These are phyloP conservation scores for Kluyveromyces wickerhamii DNA, from an alignment of 805 yeast genomes.

Conservation along the genomic window DNA sequence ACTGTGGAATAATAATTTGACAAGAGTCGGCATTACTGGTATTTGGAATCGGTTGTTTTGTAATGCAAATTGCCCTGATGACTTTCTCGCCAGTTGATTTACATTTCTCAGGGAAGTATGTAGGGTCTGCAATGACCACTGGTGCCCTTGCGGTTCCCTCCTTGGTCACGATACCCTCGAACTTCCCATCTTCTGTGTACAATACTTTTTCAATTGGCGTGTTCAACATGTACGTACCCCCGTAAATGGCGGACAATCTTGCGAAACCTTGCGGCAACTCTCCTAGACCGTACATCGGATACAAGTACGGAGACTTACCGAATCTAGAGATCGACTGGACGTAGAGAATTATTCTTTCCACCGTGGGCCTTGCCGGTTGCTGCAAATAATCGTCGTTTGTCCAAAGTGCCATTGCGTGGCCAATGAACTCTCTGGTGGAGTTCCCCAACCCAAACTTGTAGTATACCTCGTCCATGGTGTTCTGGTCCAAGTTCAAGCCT, in stretches of 20 bases:
- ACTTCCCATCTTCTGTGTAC: constrained; percentile 63
- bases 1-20: constrained; percentile 94
- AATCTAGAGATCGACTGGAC: constrained; percentile 87
- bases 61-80: constrained; percentile 57
- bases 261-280: constrained; percentile 99
- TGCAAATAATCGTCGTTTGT: constrained; percentile 82
- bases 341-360: constrained; percentile 77
- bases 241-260: constrained; percentile 90
- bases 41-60: constrained; percentile 82
- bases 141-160: constrained; percentile 91
- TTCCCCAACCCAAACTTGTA: constrained; percentile 82
- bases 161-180: constrained; percentile 81
- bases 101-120: constrained; percentile 72
- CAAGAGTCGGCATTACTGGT: constrained; percentile 79
- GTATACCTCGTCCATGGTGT: constrained; percentile 88
- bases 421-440: constrained; percentile 93
- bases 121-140: constrained; percentile 92
- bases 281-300: constrained; percentile 94
- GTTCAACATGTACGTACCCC: constrained; percentile 97
- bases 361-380: constrained; percentile 87
- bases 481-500: constrained; percentile 75
- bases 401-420: constrained; percentile 98
- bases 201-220: constrained; percentile 89
- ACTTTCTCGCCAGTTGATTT: constrained; percentile 31
- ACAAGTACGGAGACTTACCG: constrained; percentile 93